A percentile compares a stretch with the other conserved stretches of the same genome.
These are phyloP conservation scores for Trifolium repens DNA, from an alignment of 306 rosid species.

Conservation along the genomic window DNA sequence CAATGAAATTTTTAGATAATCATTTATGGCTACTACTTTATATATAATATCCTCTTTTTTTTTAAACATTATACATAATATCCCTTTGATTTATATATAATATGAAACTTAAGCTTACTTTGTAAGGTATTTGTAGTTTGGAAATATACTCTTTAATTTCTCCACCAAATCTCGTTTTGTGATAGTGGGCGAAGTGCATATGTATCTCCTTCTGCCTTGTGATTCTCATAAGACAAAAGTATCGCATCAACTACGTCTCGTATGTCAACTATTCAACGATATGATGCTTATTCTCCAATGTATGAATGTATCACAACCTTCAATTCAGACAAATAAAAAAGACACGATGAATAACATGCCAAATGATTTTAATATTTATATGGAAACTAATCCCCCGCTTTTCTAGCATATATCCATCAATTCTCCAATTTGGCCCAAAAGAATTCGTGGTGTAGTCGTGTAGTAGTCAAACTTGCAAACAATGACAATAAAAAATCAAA, in stretches of 20 bases:
- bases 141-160: constrained; percentile 60
- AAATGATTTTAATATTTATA: background rate
- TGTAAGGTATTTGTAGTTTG: constrained; percentile 64
- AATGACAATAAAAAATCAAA: too few relatives aligned
- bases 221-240: constrained; percentile 68
- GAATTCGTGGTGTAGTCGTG: background rate
- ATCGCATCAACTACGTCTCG: constrained; percentile 62
- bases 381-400: background rate
- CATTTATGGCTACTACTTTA: constrained; percentile 1
- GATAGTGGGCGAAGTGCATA: constrained; percentile 52
- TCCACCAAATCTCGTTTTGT: constrained; percentile 55
- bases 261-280: constrained; percentile 43
- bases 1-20: background rate
- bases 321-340: constrained; percentile 22
- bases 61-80: background rate
- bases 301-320: constrained; percentile 59
- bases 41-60: too few relatives aligned
- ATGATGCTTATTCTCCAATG: constrained; percentile 56
- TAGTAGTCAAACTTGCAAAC: too few relatives aligned
- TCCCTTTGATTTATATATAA: constrained; percentile 16
- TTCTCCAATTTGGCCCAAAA: background rate
- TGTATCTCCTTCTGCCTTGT: constrained; percentile 70
- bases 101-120: constrained; percentile 51
- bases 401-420: too few relatives aligned
- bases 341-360: background rate